phyloP scores from a whole-genome alignment of 2,329 filamentous ascomycete species.

The Diaporthe sp. region DNA sequence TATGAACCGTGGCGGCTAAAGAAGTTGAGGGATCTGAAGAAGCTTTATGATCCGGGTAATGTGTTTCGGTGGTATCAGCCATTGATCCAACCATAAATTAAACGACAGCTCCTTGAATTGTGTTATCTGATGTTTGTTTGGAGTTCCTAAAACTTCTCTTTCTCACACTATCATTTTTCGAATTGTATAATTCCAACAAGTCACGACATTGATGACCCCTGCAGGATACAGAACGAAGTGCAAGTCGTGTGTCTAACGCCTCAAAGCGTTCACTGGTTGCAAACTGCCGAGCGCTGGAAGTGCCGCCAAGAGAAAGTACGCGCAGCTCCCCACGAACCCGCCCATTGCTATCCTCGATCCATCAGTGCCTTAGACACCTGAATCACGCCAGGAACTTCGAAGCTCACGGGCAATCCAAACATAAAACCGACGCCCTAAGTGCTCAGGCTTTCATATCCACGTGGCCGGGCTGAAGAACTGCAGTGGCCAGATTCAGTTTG shows the following conservation, averaged over 20 bases:
- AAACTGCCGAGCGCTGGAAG: background rate
- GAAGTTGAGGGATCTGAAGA: constrained; percentile 8
- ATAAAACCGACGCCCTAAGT: background rate
- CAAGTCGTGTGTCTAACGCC: no score
- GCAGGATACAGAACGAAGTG: no score
- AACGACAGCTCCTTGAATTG: background rate
- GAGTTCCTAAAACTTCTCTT: background rate
- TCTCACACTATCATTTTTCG: background rate
- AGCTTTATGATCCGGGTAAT: background rate
- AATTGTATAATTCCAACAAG: no score
- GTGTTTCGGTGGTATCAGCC: constrained; percentile 31
- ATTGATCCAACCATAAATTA: background rate
- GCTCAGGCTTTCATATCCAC: background rate
- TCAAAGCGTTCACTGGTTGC: no score
- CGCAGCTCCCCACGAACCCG: background rate
- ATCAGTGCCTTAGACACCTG: background rate
- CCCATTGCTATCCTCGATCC: background rate
- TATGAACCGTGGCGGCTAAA: constrained; percentile 22
- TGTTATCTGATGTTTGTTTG: background rate
- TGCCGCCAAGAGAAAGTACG: background rate
- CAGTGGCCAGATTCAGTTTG: background rate
- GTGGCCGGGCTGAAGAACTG: background rate
- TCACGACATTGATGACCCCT: no score
- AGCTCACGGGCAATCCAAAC: background rate
- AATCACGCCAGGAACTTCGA: background rate